A percentile compares a stretch with the other conserved stretches of the same genome.
Conservation (phyloP, 371 early-diverging fungal genomes). For the Zancudomyces culisetae region DNA sequence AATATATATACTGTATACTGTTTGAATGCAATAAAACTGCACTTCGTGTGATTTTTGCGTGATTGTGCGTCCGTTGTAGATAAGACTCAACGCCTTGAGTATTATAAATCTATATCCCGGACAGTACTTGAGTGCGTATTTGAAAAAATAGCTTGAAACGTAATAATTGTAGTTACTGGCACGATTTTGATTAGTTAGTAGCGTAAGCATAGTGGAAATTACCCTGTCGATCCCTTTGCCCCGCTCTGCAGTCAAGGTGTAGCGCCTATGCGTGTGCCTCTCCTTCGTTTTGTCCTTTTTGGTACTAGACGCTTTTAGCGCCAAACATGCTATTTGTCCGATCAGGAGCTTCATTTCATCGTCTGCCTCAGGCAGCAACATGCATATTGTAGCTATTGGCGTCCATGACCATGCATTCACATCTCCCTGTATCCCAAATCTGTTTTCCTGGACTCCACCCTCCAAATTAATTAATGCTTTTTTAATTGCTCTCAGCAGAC, state of each 20-base stretch:
- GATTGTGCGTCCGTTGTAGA: background rate
- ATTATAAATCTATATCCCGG: no score
- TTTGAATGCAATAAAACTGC: background rate
- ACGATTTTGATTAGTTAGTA: no score
- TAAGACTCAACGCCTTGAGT: background rate
- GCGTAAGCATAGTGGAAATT: no score
- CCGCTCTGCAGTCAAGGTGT: no score
- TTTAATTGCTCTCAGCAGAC: background rate
- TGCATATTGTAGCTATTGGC: background rate
- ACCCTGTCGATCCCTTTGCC: no score
- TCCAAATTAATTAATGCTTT: background rate
- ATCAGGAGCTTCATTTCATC: background rate
- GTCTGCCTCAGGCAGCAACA: background rate
- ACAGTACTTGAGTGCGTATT: no score
- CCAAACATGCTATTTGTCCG: background rate
- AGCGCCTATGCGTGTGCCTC: background rate
- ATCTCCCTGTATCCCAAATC: background rate
- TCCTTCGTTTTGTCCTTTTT: background rate
- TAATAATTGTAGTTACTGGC: no score
- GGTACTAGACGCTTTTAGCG: background rate
- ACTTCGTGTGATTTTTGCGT: background rate
- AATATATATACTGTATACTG: background rate
- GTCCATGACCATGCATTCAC: background rate
- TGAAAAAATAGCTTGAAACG: no score
- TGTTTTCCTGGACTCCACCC: background rate